A percentile compares a stretch with the other conserved stretches of the same genome.
Evolutionary conservation across 2,329 filamentous ascomycete genomes (phyloP).

Genomic region (Pseudocercospora ulei): DNA sequence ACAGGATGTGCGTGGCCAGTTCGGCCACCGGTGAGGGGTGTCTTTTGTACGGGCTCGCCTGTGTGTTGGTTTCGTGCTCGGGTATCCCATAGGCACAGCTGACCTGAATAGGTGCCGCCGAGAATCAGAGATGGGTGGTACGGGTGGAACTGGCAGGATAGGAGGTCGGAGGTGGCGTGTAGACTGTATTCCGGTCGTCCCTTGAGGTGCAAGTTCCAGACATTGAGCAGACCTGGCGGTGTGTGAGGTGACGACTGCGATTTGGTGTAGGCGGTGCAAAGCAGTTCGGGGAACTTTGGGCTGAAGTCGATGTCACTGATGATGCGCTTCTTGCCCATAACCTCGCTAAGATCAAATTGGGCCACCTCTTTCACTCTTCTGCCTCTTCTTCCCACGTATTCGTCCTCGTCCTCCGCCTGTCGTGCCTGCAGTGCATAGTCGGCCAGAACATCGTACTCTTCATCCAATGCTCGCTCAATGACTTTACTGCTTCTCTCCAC

Average conservation of each 20-base stretch:
- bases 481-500: slow-evolving; percentile 94
- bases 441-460: slow-evolving; percentile 90
- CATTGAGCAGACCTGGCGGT: slow-evolving; percentile 82
- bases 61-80: slow-evolving; percentile 60
- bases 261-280: slow-evolving; percentile 93
- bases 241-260: slow-evolving; percentile 58
- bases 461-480: slow-evolving; percentile 86
- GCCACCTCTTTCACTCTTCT: slow-evolving; percentile 74
- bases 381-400: slow-evolving; percentile 61
- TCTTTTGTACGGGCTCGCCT: slow-evolving; percentile 77
- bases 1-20: slow-evolving; percentile 82
- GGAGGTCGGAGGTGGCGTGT: slow-evolving; percentile 87
- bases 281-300: slow-evolving; percentile 76
- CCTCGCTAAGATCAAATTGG: slow-evolving; percentile 73
- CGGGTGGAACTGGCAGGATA: slow-evolving; percentile 95
- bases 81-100: slow-evolving; percentile 95
- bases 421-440: slow-evolving; percentile 79
- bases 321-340: slow-evolving; percentile 97
- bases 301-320: slow-evolving; percentile 93
- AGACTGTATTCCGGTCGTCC: slow-evolving; percentile 94
- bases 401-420: slow-evolving; percentile 65
- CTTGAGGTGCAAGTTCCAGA: slow-evolving; percentile 95
- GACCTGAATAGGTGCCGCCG: slow-evolving; percentile 90
- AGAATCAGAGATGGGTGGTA: slow-evolving; percentile 95
- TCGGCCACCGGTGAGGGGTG: slow-evolving; percentile 78